Evolutionary conservation across 2,329 filamentous ascomycete species (phyloP).

Genomic region (Basipetospora chlamydospora): DNA sequence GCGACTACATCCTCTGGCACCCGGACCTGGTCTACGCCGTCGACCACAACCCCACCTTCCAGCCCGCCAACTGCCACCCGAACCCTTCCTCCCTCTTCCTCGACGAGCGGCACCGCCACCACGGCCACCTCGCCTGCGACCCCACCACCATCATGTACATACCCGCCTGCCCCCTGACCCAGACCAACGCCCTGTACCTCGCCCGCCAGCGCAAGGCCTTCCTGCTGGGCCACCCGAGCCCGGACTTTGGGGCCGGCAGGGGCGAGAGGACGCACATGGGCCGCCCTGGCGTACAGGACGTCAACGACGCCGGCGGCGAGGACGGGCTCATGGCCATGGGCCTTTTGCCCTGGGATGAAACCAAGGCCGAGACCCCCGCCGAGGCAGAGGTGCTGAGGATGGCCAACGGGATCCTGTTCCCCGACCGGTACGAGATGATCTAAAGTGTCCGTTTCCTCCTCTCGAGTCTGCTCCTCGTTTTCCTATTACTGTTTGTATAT

Average conservation of each 20-base stretch:
- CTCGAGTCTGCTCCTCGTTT: too few relatives aligned
- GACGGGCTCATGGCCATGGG: conserved; percentile 26
- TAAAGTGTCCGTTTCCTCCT: too few relatives aligned
- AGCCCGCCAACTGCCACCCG: too few relatives aligned
- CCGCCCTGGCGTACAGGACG: conserved; percentile 21
- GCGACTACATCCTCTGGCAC: conserved; percentile 55
- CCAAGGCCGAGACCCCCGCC: conserved; percentile 16
- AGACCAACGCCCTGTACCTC: conserved; percentile 27
- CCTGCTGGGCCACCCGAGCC: conserved; percentile 23
- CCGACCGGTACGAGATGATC: conserved; percentile 20
- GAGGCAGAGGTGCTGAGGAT: conserved; percentile 21
- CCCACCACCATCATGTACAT: conserved; percentile 22
- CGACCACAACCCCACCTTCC: conserved; percentile 12
- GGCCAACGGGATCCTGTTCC: conserved; percentile 26
- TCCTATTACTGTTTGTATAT: too few relatives aligned
- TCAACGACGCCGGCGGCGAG: conserved; percentile 23
- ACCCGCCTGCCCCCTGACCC: conserved; percentile 25
- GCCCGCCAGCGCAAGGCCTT: conserved; percentile 26
- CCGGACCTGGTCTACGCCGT: conserved; percentile 43
- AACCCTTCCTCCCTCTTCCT: not conserved
- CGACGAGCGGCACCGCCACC: not conserved
- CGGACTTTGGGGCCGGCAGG: conserved; percentile 22
- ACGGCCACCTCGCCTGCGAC: conserved; percentile 3
- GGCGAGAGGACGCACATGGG: conserved; percentile 20
- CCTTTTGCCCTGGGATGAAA: conserved; percentile 24